These are phyloP conservation scores for Mycena olivaceomarginata DNA, from an alignment of 768 basidiomycete species.

Conservation along the genomic window DNA sequence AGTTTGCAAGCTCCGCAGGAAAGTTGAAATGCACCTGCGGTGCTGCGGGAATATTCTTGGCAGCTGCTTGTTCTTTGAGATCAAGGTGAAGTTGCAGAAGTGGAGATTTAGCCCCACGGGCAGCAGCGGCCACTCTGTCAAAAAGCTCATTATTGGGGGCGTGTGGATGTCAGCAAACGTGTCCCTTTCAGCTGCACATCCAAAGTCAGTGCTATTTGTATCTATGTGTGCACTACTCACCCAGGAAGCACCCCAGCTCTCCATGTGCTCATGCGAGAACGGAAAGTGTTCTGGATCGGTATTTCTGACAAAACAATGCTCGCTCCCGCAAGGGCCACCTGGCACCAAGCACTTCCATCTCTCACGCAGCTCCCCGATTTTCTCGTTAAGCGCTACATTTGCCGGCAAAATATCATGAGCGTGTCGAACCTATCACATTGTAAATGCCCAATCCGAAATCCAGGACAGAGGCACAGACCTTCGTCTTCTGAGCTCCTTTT, in stretches of 20 bases:
- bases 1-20: no score
- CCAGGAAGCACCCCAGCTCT: neutral
- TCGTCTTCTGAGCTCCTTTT: neutral
- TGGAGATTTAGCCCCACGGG: neutral
- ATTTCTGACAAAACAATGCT: conserved; percentile 6
- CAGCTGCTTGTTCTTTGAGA: neutral
- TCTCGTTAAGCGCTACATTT: neutral
- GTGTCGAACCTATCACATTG: conserved; percentile 10
- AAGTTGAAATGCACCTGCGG: no score
- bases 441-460: neutral
- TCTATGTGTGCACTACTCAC: no score
- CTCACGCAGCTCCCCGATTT: neutral
- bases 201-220: no score
- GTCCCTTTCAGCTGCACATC: neutral
- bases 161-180: neutral
- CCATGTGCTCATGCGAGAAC: neutral
- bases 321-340: neutral
- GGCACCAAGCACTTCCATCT: neutral
- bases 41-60: neutral
- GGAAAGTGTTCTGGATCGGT: neutral
- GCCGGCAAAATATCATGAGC: conserved; percentile 12
- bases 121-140: neutral
- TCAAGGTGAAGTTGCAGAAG: neutral
- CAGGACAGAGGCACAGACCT: neutral
- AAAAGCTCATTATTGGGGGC: neutral